Percentiles rank a stretch among this genome's conserved stretches.
Evolutionary conservation across 345 rosid species (phyloP).

Genomic region (sweet orange (Citrus sinensis)): DVS_A1.0 CM039166.1:20711001-20711500

Average conservation of each 20-base stretch:
- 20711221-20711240: slow-evolving; percentile 87
- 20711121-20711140: slow-evolving; percentile 15
- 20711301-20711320: slow-evolving; percentile 4
- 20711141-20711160: slow-evolving; percentile 70
- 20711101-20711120: slow-evolving; percentile 70
- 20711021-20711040: slow-evolving; percentile 24
- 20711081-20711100: slow-evolving; percentile 50
- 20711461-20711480: too few species aligned
- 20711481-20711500: too few species aligned
- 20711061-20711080: not conserved
- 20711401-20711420: not conserved
- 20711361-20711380: too few species aligned
- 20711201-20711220: slow-evolving; percentile 63
- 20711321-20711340: too few species aligned
- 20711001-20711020: slow-evolving; percentile 8
- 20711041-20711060: not conserved
- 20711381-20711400: not conserved
- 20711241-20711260: slow-evolving; percentile 74
- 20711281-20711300: slow-evolving; percentile 1
- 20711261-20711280: not conserved
- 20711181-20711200: slow-evolving; percentile 56
- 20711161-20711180: slow-evolving; percentile 81
- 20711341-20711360: too few species aligned
- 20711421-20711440: not conserved
- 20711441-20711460: too few species aligned